Conservation (phyloP, 345 rosid genomes). For the Rhodomyrtus tomentosa region DNA sequence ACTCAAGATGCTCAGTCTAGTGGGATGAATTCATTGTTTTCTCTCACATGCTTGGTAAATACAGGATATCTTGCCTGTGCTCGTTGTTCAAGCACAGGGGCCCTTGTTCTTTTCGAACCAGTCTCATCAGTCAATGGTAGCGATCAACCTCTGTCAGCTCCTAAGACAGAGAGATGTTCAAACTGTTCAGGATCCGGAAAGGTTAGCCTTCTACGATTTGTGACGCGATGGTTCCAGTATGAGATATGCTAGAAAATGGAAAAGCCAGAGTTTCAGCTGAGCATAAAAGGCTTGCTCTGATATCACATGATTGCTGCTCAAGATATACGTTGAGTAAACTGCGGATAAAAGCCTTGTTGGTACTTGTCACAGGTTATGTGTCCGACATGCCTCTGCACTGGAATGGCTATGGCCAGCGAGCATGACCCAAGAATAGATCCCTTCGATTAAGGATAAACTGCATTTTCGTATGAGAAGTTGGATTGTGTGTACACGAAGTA, state of each 20-base stretch:
- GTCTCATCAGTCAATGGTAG: slow-evolving; percentile 43
- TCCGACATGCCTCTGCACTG: slow-evolving; percentile 97
- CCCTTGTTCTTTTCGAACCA: slow-evolving; percentile 58
- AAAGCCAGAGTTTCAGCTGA: not conserved
- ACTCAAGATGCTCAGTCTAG: not conserved
- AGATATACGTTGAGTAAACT: not conserved
- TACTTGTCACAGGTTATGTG: slow-evolving; percentile 69
- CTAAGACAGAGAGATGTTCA: slow-evolving; percentile 81
- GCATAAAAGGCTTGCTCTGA: not conserved
- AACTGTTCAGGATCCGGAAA: slow-evolving; percentile 96
- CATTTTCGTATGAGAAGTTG: not conserved
- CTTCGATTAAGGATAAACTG: slow-evolving; percentile 37
- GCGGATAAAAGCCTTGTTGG: not conserved
- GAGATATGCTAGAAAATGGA: not conserved
- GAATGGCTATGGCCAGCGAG: slow-evolving; percentile 99
- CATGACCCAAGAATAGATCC: slow-evolving; percentile 94
- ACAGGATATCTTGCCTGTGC: slow-evolving; percentile 98
- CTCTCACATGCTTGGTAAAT: slow-evolving; percentile 1
- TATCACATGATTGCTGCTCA: not conserved
- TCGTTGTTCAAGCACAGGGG: slow-evolving; percentile 82
- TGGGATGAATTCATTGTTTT: not conserved
- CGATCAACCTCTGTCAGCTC: slow-evolving; percentile 37
- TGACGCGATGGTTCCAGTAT: not conserved
- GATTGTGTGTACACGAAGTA: not conserved
- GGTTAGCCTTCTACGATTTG: slow-evolving; percentile 20